Conservation (phyloP, 805 yeast species). For the Candida qinlingensis region DNA sequence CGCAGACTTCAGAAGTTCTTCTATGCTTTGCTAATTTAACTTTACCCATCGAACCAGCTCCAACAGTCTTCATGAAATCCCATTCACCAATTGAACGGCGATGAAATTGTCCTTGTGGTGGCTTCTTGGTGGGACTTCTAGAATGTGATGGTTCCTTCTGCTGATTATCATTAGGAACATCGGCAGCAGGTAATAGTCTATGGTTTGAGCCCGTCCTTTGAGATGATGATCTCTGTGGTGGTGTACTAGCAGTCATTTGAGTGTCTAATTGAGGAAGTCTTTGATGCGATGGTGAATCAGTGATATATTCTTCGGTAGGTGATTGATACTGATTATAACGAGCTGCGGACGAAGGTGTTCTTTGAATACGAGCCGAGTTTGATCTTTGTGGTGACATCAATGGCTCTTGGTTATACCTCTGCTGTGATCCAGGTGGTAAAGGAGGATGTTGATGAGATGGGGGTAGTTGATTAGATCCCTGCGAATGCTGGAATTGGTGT, state of each 20-base stretch:
- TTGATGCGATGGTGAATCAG: slow-evolving; percentile 5
- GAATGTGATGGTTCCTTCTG: slow-evolving; percentile 1
- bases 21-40: slow-evolving; percentile 90
- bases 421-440: not conserved
- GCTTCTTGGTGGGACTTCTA: slow-evolving; percentile 15
- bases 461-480: not conserved
- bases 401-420: not conserved
- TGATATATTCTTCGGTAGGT: not conserved
- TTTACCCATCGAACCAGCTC: slow-evolving; percentile 99
- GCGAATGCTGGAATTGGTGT: not conserved
- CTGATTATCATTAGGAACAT: slow-evolving; percentile 1
- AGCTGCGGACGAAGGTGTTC: slow-evolving; percentile 5
- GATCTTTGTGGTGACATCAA: slow-evolving; percentile 5
- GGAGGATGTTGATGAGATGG: not conserved
- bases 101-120: slow-evolving; percentile 45
- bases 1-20: slow-evolving; percentile 76
- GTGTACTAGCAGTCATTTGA: slow-evolving; percentile 20
- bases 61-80: slow-evolving; percentile 92
- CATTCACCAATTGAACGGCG: slow-evolving; percentile 92
- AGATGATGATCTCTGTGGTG: slow-evolving; percentile 4
- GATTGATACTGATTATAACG: slow-evolving; percentile 5
- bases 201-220: slow-evolving; percentile 1
- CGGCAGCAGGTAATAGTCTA: slow-evolving; percentile 8
- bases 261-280: slow-evolving; percentile 11
- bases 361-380: slow-evolving; percentile 1